A percentile compares a stretch with the other conserved stretches of the same genome.
Conservation (phyloP, 208 protist genomes). For the Angomonas ambiguus region DNA sequence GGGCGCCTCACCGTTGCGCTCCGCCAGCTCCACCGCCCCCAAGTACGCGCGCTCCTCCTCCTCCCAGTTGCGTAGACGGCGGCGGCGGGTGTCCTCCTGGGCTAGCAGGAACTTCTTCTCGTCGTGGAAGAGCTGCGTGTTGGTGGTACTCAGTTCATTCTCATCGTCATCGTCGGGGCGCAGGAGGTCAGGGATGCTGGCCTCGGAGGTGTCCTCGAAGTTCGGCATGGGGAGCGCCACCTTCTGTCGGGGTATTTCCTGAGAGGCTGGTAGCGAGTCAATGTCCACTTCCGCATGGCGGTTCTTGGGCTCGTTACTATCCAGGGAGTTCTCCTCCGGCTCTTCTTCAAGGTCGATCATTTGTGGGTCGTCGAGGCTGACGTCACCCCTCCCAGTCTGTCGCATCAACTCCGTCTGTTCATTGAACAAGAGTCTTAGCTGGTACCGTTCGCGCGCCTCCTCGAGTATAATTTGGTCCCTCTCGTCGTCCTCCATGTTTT, state of each 20-base stretch:
- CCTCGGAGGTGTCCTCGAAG: too few species aligned
- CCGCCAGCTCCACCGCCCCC: constrained; percentile 30
- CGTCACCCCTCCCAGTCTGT: constrained; percentile 40
- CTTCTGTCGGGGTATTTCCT: too few species aligned
- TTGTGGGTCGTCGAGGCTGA: background rate
- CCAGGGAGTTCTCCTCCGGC: too few species aligned
- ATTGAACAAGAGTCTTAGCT: constrained; percentile 38
- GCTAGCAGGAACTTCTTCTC: constrained; percentile 48
- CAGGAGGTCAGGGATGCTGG: too few species aligned
- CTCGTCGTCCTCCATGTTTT: constrained; percentile 45
- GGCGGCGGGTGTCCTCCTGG: constrained; percentile 48
- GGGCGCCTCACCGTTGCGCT: too few species aligned
- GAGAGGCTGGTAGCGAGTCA: too few species aligned
- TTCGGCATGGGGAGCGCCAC: too few species aligned
- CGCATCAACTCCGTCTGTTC: constrained; percentile 35
- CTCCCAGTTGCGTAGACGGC: constrained; percentile 67
- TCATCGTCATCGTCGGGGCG: constrained; percentile 21
- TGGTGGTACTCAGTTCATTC: constrained; percentile 57
- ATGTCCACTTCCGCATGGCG: too few species aligned
- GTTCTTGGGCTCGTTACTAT: too few species aligned
- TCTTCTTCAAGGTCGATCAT: constrained; percentile 9
- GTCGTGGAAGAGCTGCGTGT: constrained; percentile 68
- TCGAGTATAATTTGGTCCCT: constrained; percentile 56
- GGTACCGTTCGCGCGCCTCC: constrained; percentile 64
- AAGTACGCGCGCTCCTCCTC: constrained; percentile 56